Conservation (phyloP, 164 flowering plant genomes). For the Macadamia integrifolia region DNA sequence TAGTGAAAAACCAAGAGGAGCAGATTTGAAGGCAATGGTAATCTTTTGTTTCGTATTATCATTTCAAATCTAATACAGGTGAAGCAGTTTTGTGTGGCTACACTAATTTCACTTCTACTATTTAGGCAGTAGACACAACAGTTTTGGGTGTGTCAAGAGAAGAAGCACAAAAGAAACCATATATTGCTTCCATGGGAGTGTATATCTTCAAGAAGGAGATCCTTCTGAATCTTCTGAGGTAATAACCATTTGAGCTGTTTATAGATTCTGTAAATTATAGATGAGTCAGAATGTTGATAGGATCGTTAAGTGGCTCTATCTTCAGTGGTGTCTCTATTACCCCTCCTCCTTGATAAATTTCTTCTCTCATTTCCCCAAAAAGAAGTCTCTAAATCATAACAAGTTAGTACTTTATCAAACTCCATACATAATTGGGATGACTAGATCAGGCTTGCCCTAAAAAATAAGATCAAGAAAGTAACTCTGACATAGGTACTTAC, state of each 20-base stretch:
- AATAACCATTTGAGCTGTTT: constrained; percentile 6
- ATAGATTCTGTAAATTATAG: background rate
- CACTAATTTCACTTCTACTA: constrained; percentile 2
- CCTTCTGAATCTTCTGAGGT: constrained; percentile 84
- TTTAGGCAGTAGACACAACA: constrained; percentile 82
- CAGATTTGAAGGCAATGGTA: constrained; percentile 83
- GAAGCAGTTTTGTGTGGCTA: constrained; percentile 1
- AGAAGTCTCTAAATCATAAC: background rate
- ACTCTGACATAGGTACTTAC: constrained; percentile 7
- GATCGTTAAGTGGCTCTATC: background rate
- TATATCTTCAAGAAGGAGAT: constrained; percentile 91
- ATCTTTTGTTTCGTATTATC: constrained; percentile 1
- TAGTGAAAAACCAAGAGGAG: constrained; percentile 87
- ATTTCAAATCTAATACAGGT: background rate
- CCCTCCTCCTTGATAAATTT: background rate
- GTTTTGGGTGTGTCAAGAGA: constrained; percentile 73
- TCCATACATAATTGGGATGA: background rate
- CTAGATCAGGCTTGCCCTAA: background rate
- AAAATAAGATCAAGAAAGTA: constrained; percentile 2
- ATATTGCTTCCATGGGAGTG: constrained; percentile 96
- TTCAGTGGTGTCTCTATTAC: background rate
- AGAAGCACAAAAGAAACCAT: constrained; percentile 84
- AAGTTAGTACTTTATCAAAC: background rate
- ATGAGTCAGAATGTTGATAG: background rate
- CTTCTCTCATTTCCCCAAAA: background rate